A percentile compares a stretch with the other conserved stretches of the same genome.
Evolutionary conservation across 148 eudicot species (phyloP).

Genomic region (Rhododendron henanense): DNA sequence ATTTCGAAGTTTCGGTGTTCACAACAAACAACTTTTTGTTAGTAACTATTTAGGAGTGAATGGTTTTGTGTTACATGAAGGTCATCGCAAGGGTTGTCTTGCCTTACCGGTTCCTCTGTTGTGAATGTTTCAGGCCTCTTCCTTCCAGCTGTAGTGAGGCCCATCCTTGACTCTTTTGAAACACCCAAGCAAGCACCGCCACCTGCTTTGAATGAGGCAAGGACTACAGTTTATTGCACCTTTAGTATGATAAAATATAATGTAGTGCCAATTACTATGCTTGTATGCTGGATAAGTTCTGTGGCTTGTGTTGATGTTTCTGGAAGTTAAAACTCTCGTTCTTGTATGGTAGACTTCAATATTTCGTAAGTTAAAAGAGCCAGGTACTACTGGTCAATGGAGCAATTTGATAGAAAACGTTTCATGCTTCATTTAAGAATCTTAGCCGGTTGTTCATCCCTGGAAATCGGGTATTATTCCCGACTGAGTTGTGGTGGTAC

Average conservation of each 20-base stretch:
- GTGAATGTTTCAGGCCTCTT: conserved; percentile 64
- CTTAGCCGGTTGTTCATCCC: neutral
- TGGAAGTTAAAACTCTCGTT: neutral
- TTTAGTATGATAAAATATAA: neutral
- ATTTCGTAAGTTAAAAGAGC: neutral
- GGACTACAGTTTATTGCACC: conserved; percentile 12
- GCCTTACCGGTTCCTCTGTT: conserved; percentile 6
- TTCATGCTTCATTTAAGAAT: neutral
- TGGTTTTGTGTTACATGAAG: neutral
- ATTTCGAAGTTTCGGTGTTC: neutral
- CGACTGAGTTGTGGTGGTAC: neutral
- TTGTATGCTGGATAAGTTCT: neutral
- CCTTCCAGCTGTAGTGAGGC: conserved; percentile 97
- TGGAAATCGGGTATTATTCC: neutral
- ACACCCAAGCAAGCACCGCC: conserved; percentile 70
- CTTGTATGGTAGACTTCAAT: neutral
- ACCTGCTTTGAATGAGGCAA: conserved; percentile 76
- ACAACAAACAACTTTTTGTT: neutral
- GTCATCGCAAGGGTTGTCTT: neutral
- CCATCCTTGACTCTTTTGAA: conserved; percentile 75
- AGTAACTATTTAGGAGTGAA: neutral
- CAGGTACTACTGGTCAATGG: neutral
- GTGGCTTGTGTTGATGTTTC: neutral
- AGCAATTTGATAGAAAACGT: neutral
- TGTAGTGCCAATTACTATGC: neutral